phyloP scores from a whole-genome alignment of 2,329 filamentous ascomycete genomes.

The Xylaria sp. region DNA sequence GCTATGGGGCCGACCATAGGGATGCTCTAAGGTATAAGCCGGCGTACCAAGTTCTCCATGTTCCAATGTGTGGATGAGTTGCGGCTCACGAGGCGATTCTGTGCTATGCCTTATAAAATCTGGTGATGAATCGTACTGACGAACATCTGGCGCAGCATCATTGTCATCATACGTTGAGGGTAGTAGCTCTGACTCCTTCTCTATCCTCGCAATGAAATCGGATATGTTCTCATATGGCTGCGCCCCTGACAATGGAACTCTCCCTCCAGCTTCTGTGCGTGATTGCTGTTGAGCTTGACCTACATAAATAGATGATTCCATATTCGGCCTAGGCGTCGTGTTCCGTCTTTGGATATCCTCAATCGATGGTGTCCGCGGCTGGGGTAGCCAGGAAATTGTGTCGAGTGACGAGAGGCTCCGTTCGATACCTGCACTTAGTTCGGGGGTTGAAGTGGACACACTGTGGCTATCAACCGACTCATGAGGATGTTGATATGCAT shows the following conservation, averaged over 20 bases:
- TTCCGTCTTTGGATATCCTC: conserved; percentile 9
- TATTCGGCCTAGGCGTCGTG: conserved; percentile 19
- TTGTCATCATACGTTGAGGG: background rate
- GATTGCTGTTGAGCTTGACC: conserved; percentile 13
- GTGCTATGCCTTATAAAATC: background rate
- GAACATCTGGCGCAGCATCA: background rate
- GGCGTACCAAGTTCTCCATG: background rate
- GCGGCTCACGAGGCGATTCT: background rate
- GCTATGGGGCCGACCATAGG: background rate
- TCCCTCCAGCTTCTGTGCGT: background rate
- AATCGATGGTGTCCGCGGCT: conserved; percentile 22
- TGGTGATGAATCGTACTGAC: background rate
- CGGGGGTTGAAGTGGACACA: background rate
- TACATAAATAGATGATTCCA: conserved; percentile 24
- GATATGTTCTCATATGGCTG: conserved; percentile 30
- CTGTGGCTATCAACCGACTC: background rate
- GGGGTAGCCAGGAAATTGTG: conserved; percentile 33
- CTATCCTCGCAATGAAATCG: conserved; percentile 42
- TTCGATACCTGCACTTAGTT: conserved; percentile 3
- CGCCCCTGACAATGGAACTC: background rate
- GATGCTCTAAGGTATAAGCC: background rate
- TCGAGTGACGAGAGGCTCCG: conserved; percentile 16
- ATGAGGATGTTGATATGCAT: background rate
- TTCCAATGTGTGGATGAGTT: background rate
- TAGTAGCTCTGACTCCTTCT: conserved; percentile 24